phyloP scores from a whole-genome alignment of 495 filamentous ascomycete genomes.

The Jackrogersella minutella region DNA sequence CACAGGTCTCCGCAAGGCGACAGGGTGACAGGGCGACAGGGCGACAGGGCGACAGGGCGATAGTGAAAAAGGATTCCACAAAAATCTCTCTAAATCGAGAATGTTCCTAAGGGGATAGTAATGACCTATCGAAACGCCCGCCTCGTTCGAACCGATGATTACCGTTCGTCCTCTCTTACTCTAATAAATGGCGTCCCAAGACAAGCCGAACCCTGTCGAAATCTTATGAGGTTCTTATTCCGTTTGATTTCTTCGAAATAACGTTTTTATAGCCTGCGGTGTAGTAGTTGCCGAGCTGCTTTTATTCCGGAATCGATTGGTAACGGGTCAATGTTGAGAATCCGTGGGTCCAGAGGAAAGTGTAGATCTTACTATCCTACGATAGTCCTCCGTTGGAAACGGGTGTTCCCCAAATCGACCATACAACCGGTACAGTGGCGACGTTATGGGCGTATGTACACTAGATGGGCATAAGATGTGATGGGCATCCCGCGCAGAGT shows the following conservation, averaged over 20 bases:
- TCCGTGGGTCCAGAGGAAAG: conserved; percentile 12
- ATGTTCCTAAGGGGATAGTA: conserved; percentile 22
- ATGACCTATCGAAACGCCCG: conserved; percentile 33
- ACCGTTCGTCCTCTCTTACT: conserved; percentile 19
- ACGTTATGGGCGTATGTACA: conserved; percentile 23
- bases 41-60: background rate
- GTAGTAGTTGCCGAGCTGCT: conserved; percentile 6
- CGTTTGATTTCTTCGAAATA: conserved; percentile 3
- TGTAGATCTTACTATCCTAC: conserved; percentile 33
- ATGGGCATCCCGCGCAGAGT: conserved; percentile 8
- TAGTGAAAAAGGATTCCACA: conserved; percentile 19
- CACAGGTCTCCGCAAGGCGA: conserved; percentile 24
- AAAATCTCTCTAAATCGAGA: conserved; percentile 18
- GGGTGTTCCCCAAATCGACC: conserved; percentile 11
- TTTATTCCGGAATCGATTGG: conserved; percentile 12
- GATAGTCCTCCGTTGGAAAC: conserved; percentile 21
- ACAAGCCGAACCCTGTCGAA: conserved; percentile 12
- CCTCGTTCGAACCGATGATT: conserved; percentile 29
- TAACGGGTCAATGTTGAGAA: conserved; percentile 17
- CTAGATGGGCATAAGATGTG: conserved; percentile 20
- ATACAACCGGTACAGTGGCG: conserved; percentile 25
- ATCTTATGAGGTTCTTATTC: background rate
- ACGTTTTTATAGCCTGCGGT: background rate
- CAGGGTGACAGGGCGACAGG: background rate
- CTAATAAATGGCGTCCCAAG: conserved; percentile 13